phyloP scores from a whole-genome alignment of 208 protist species.

The Trypanosoma mega region DNA sequence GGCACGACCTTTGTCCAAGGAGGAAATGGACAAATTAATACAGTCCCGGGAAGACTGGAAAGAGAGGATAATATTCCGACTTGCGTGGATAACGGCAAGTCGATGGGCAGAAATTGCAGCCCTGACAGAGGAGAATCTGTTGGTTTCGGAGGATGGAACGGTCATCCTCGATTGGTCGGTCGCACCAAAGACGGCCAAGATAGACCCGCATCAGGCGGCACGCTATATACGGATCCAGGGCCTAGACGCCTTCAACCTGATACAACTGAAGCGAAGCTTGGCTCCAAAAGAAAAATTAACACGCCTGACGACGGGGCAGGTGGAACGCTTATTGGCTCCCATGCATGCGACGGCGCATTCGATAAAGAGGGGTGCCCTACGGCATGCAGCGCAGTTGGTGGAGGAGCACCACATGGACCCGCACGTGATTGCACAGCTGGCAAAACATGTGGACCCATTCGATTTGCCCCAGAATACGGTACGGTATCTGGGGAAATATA shows the following conservation, averaged over 20 bases:
- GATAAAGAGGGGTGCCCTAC: too few species aligned
- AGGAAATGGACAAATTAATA: not conserved
- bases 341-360: too few species aligned
- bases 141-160: not conserved
- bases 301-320: too few species aligned
- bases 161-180: not conserved
- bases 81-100: not conserved
- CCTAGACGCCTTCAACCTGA: not conserved
- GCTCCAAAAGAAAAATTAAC: too few species aligned
- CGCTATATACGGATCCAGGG: not conserved
- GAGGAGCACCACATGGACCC: too few species aligned
- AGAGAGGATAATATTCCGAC: not conserved
- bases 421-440: too few species aligned
- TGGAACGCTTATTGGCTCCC: too few species aligned
- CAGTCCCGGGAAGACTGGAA: not conserved
- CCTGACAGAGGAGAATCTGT: not conserved
- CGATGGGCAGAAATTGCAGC: not conserved
- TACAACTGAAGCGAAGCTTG: not conserved
- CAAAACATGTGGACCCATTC: too few species aligned
- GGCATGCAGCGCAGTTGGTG: too few species aligned
- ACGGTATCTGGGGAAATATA: too few species aligned
- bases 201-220: not conserved
- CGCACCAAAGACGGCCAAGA: not conserved
- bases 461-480: too few species aligned
- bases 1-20: not conserved